Conservation (phyloP, 768 basidiomycete genomes). For the Gymnopilus junonius region DNA sequence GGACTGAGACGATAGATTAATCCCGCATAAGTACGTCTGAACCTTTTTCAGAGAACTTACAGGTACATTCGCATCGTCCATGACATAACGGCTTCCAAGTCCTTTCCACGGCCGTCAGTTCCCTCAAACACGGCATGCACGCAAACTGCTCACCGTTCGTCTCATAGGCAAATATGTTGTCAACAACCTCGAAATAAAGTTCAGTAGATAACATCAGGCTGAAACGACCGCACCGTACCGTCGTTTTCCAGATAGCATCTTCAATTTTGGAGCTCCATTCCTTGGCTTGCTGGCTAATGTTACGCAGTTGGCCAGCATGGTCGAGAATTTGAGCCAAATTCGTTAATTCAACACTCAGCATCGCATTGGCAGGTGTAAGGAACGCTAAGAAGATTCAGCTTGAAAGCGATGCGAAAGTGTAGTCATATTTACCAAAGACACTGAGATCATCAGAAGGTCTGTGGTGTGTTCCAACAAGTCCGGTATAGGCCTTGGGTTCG, state of each 20-base stretch:
- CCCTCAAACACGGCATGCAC: neutral
- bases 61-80: conserved; percentile 88
- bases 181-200: conserved; percentile 46
- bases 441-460: conserved; percentile 79
- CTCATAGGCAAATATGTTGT: conserved; percentile 78
- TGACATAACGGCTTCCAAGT: conserved; percentile 72
- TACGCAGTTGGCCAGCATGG: conserved; percentile 45
- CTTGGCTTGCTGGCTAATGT: conserved; percentile 57
- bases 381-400: conserved; percentile 51
- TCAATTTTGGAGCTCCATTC: conserved; percentile 61
- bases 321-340: conserved; percentile 67
- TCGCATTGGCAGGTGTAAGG: conserved; percentile 79
- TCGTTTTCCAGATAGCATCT: conserved; percentile 64
- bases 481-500: conserved; percentile 77
- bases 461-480: conserved; percentile 77
- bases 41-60: conserved; percentile 34
- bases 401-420: neutral
- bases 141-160: conserved; percentile 57
- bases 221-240: conserved; percentile 44
- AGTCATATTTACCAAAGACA: conserved; percentile 54
- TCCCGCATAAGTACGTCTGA: neutral
- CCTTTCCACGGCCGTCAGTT: conserved; percentile 38
- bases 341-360: conserved; percentile 75
- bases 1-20: conserved; percentile 45
- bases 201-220: neutral